These are phyloP conservation scores for Gamarada debralockiae DNA, from an alignment of 495 filamentous ascomycete species.

Conservation along the genomic window DNA sequence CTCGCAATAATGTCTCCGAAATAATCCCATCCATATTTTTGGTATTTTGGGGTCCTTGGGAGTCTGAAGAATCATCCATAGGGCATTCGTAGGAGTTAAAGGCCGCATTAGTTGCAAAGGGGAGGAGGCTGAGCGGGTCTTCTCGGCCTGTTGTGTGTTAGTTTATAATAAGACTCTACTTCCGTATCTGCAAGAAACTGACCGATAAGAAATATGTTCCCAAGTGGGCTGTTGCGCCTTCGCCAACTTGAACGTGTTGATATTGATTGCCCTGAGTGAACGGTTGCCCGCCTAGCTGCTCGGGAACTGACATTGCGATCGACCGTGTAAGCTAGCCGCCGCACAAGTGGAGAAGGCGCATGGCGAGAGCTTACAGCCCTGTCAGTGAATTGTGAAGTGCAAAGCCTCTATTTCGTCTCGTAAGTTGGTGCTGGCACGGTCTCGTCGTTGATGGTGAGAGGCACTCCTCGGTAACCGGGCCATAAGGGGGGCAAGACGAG, in stretches of 20 bases:
- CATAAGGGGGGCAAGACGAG: no score
- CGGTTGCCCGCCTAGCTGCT: not conserved
- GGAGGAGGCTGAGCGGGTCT: not conserved
- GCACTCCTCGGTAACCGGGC: not conserved
- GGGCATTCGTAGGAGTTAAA: conserved; percentile 7
- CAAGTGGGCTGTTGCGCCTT: not conserved
- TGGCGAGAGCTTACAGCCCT: no score
- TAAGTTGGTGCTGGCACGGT: not conserved
- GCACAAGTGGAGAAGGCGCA: not conserved
- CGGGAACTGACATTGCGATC: not conserved
- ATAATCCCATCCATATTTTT: no score
- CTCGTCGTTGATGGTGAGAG: no score
- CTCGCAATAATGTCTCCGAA: no score
- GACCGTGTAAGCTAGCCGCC: not conserved
- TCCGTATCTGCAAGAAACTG: not conserved
- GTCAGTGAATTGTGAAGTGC: not conserved
- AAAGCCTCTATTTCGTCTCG: not conserved
- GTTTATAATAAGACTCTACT: no score
- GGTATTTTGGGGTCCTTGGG: no score
- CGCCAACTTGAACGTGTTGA: not conserved
- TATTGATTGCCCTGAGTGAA: not conserved
- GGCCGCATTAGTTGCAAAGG: not conserved
- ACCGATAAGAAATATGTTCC: not conserved
- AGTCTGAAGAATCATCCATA: no score
- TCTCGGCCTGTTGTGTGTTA: not conserved